Conservation (phyloP, 176 grass and related monocot species). For the Raddia guianensis region DNA sequence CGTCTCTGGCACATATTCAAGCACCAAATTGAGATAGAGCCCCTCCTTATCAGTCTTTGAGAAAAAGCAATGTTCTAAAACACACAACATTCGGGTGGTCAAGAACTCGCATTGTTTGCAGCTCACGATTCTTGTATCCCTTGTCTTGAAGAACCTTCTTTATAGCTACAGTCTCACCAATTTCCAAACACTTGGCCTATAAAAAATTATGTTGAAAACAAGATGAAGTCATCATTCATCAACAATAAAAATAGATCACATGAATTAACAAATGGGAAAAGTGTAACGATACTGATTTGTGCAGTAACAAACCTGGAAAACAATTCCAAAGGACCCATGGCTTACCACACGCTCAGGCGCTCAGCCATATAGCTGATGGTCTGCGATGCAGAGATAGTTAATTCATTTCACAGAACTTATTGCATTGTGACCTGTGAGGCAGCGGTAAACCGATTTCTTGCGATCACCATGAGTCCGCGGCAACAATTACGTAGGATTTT, state of each 20-base stretch:
- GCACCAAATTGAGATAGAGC: slow-evolving; percentile 90
- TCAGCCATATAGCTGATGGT: slow-evolving; percentile 73
- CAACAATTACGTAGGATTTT: neutral
- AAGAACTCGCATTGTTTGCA: slow-evolving; percentile 82
- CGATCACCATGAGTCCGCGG: neutral
- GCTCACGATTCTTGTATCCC: slow-evolving; percentile 87
- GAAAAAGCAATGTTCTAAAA: slow-evolving; percentile 91
- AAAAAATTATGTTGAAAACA: slow-evolving; percentile 8
- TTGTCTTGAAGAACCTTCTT: slow-evolving; percentile 96
- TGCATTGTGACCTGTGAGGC: neutral
- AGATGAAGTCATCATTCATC: slow-evolving; percentile 20
- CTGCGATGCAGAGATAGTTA: slow-evolving; percentile 48
- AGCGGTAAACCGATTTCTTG: slow-evolving; percentile 4
- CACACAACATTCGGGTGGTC: slow-evolving; percentile 88
- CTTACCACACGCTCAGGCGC: slow-evolving; percentile 65
- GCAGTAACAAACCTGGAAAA: slow-evolving; percentile 66
- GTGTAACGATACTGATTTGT: slow-evolving; percentile 22
- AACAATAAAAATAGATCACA: neutral
- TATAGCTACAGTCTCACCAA: slow-evolving; percentile 83
- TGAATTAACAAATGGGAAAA: neutral
- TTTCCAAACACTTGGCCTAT: slow-evolving; percentile 90
- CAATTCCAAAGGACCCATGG: slow-evolving; percentile 75
- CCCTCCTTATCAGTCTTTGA: slow-evolving; percentile 91
- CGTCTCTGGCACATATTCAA: slow-evolving; percentile 95
- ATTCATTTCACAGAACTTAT: slow-evolving; percentile 19